These are phyloP conservation scores for Candida sithepensis DNA, from an alignment of 805 yeast species.

Conservation along the genomic window DNA sequence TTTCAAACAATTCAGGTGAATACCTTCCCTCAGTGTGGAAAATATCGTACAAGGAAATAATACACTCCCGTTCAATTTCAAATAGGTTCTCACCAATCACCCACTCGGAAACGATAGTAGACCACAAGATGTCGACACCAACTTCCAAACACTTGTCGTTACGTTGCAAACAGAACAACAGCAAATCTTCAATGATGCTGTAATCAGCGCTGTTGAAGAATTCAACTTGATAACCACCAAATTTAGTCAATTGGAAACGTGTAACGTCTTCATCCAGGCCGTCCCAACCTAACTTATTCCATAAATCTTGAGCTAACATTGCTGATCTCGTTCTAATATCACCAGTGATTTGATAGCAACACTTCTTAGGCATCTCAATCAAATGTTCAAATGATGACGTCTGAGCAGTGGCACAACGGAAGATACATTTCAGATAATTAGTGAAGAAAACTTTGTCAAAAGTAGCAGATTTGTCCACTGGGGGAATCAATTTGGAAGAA, in stretches of 20 bases:
- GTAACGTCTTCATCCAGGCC: constrained; percentile 48
- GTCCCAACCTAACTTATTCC: constrained; percentile 73
- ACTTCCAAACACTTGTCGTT: constrained; percentile 56
- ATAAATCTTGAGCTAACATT: constrained; percentile 49
- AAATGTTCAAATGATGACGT: constrained; percentile 68
- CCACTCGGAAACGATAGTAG: constrained; percentile 66
- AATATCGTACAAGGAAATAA: constrained; percentile 60
- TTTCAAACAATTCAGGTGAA: constrained; percentile 54
- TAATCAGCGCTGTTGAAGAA: constrained; percentile 53
- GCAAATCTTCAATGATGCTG: constrained; percentile 58
- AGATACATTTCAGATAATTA: constrained; percentile 52
- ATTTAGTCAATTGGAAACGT: constrained; percentile 56
- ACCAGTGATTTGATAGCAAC: constrained; percentile 60
- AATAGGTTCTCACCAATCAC: constrained; percentile 51
- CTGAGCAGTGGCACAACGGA: constrained; percentile 60
- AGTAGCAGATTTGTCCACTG: constrained; percentile 42
- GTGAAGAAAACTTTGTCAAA: constrained; percentile 69
- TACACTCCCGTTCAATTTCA: constrained; percentile 60
- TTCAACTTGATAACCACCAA: constrained; percentile 71
- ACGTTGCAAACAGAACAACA: constrained; percentile 66
- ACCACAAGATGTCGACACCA: constrained; percentile 68
- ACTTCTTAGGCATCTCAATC: constrained; percentile 68
- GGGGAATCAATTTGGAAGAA: constrained; percentile 49
- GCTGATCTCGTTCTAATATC: constrained; percentile 62
- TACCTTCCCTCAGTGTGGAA: constrained; percentile 51